Conservation (phyloP, 371 early-diverging fungal species). For the Rhizopus microsporus region DNA sequence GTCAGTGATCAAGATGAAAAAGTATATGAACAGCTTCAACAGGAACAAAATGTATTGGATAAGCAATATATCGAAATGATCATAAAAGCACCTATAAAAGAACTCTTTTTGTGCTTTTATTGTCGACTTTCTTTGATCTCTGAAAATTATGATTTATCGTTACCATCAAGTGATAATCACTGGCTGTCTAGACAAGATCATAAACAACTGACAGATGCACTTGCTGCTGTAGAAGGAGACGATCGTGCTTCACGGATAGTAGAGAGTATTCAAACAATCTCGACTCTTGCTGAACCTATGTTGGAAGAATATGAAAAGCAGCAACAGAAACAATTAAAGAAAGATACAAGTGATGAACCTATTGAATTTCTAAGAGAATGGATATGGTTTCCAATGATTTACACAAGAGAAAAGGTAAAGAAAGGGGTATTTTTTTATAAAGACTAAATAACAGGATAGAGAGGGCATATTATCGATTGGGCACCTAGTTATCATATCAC, state of each 20-base stretch:
- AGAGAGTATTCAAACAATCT: slow-evolving; percentile 33
- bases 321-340: slow-evolving; percentile 3
- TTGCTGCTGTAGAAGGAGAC: slow-evolving; percentile 1
- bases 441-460: slow-evolving; percentile 9
- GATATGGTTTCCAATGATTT: slow-evolving; percentile 55
- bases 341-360: slow-evolving; percentile 6
- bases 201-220: slow-evolving; percentile 13
- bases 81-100: slow-evolving; percentile 21
- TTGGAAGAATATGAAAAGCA: slow-evolving; percentile 2
- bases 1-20: slow-evolving; percentile 9
- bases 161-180: slow-evolving; percentile 26
- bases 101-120: slow-evolving; percentile 6
- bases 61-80: slow-evolving; percentile 10
- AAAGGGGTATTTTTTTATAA: too few species aligned
- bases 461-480: slow-evolving; percentile 48
- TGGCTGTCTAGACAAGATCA: slow-evolving; percentile 40
- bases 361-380: slow-evolving; percentile 37
- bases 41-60: neutral
- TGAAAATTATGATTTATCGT: slow-evolving; percentile 12
- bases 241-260: slow-evolving; percentile 31
- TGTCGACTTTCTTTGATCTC: slow-evolving; percentile 10
- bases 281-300: slow-evolving; percentile 22
- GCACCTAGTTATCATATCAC: slow-evolving; percentile 44
- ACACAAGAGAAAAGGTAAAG: slow-evolving; percentile 43
- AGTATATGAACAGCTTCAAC: slow-evolving; percentile 2